Evolutionary conservation across 352 stramenopile species (phyloP), one percentile per base, ranked within the genome.

Genomic region (Phytophthora megakarya): DNA sequence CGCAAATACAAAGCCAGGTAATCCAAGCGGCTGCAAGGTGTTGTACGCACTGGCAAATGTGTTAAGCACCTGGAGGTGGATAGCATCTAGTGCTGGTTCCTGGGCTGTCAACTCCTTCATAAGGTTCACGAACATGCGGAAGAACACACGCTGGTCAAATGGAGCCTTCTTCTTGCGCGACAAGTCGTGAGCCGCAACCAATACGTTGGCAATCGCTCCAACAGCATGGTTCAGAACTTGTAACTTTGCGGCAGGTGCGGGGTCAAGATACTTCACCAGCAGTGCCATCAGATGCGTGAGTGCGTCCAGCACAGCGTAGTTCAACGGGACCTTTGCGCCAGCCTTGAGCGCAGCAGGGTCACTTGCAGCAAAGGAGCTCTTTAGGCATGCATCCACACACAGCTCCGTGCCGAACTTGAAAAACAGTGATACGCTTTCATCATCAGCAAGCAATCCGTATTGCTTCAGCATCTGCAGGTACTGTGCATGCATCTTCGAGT

Each of bases 61-160:
- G 70, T 97, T 97, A 19, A 99, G 86, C 47, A 99, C 92, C 62
- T 95, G 89, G 16, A 97, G 72, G 43, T 98, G 96, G 62, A 98
- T 98, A 23, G 89, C 79, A 52, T 99, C 97, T 15, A 99, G 75
- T 19, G 88, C 81, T 0, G 92, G 92, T 69, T 98, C 96, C 32
- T 97, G 94, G 19, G 93, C 88, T 47, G 98, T 99, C 49, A 99
- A 69, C 62, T 99, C 97, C 63, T 98, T 97, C 46, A 99, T 90
- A 26, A 99, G 83, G 78, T 99, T 98, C 23, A 98, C 87, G 18
- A 99, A 92, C 72, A 99, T 85, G 47, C 97, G 90, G 78, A 99
- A 99, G 86, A 98, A 99, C 32, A 98, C 97, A 39, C 97, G 88
- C 70, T 99, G 97, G 72, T 99, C 98, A 65, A 99, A 99, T 5